Evolutionary conservation across 2,329 filamentous ascomycete species (phyloP), one percentile per base, ranked within the genome.

Genomic region (Xylaria sp.): DNA sequence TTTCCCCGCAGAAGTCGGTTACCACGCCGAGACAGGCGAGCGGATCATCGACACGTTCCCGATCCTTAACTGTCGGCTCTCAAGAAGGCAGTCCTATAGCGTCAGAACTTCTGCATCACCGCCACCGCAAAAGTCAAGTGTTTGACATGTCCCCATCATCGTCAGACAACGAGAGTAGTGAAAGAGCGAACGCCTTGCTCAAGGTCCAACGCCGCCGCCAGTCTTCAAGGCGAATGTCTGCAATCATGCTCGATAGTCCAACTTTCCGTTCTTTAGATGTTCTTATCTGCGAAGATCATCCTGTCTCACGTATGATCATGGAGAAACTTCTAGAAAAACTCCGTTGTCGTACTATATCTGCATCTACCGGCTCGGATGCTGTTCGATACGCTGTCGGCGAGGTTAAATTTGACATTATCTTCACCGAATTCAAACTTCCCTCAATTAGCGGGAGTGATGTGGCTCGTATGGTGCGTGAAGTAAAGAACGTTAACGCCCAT

Each of bases 391-490:
- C 96, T 33, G 93, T 97, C 85, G 95, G 95, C 77, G 95, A 98
- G 78, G 95, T 99, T 78, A 97, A 98, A 77, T 99, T 98, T 77
- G 96, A 99, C 80, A 93, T 97, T 75, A 97, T 99, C 78, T 96
- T 99, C 85, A 95, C 97, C 80, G 96, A 99, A 81, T 97, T 94
- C 83, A 97, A 95, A 79, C 84, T 99, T 54, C 95, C 96, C 10
- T 93, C 97, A 77, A 94, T 98, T 77, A 98, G 94, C 75, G 96
- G 96, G 28, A 92, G 93, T 13, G 96, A 99, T 78, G 93, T 99
- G 65, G 95, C 96, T 59, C 92, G 96, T 40, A 99, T 99, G 96
- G 94, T 99, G 73, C 90, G 96, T 57, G 95, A 98, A 78, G 97
- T 95, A 0, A 96, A 95, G 82, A 97, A 97, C 79, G 89, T 93